Evolutionary conservation across 2,329 filamentous ascomycete species (phyloP).

Genomic region (Tricladium varicosporioides): DNA sequence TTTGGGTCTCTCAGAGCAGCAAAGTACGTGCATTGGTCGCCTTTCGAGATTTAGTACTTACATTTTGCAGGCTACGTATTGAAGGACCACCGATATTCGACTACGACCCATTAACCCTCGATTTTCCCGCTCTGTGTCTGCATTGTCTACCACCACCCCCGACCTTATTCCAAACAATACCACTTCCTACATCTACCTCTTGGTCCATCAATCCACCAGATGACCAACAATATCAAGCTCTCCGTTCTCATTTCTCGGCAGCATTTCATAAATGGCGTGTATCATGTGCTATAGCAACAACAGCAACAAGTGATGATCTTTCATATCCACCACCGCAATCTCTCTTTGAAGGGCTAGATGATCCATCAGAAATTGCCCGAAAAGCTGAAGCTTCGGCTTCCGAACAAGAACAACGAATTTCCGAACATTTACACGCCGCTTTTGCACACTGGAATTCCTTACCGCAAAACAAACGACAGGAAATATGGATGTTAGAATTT

Average conservation of each 20-base stretch:
- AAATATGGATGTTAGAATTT: slow-evolving; percentile 61
- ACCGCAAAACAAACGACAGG: slow-evolving; percentile 51
- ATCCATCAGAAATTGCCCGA: slow-evolving; percentile 36
- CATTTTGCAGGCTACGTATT: slow-evolving; percentile 47
- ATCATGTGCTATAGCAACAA: slow-evolving; percentile 49
- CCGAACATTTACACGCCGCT: slow-evolving; percentile 73
- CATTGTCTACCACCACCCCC: slow-evolving; percentile 78
- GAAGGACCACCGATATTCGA: slow-evolving; percentile 63
- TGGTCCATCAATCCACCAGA: slow-evolving; percentile 80
- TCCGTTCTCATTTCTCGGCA: slow-evolving; percentile 64
- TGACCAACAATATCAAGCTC: slow-evolving; percentile 68
- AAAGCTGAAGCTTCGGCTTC: slow-evolving; percentile 36
- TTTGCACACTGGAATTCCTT: slow-evolving; percentile 75
- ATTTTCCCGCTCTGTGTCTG: slow-evolving; percentile 81
- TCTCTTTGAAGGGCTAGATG: slow-evolving; percentile 25
- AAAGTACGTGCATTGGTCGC: slow-evolving; percentile 56
- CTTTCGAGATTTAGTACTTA: slow-evolving; percentile 12
- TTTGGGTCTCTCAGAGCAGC: slow-evolving; percentile 79
- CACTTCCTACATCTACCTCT: slow-evolving; percentile 73
- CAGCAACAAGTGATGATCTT: slow-evolving; percentile 49
- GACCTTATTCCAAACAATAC: slow-evolving; percentile 74
- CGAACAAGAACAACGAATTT: slow-evolving; percentile 64
- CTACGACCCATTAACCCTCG: slow-evolving; percentile 81
- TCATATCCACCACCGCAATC: slow-evolving; percentile 41
- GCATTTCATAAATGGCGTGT: slow-evolving; percentile 66